A percentile compares a stretch with the other conserved stretches of the same genome.
Conservation (phyloP, 2,329 filamentous ascomycete genomes). For the Claviceps spartinae region DNA sequence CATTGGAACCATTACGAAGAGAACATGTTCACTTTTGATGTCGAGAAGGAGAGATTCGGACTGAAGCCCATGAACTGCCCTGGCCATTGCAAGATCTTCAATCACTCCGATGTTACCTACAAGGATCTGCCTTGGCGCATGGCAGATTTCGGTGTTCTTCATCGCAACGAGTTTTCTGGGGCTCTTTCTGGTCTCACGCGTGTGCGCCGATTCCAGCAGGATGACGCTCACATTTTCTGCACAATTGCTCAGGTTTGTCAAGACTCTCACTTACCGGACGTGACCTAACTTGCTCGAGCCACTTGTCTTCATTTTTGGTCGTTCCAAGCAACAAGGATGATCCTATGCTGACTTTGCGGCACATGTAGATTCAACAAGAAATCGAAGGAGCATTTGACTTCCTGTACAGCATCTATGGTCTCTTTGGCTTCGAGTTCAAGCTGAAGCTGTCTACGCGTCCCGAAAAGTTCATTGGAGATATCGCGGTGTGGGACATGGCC, state of each 20-base stretch:
- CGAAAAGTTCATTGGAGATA: conserved; percentile 78
- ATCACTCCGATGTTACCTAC: conserved; percentile 71
- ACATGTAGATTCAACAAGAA: conserved; percentile 22
- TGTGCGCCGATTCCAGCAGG: conserved; percentile 88
- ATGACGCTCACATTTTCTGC: conserved; percentile 95
- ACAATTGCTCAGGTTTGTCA: conserved; percentile 22
- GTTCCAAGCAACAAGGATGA: neutral
- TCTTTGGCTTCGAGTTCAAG: conserved; percentile 61
- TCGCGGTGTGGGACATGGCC: conserved; percentile 79
- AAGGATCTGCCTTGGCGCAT: conserved; percentile 76
- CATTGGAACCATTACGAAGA: conserved; percentile 82
- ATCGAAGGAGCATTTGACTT: conserved; percentile 83
- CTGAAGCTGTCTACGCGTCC: conserved; percentile 83
- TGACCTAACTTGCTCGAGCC: too few species aligned
- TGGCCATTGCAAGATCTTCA: conserved; percentile 81
- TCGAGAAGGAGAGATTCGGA: conserved; percentile 60
- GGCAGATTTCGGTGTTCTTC: conserved; percentile 90
- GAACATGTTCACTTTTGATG: conserved; percentile 68
- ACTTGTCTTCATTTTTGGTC: neutral
- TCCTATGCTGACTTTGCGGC: neutral
- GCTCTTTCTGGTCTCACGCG: conserved; percentile 82
- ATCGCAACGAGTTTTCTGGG: conserved; percentile 90
- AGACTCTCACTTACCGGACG: too few species aligned
- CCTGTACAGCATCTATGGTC: conserved; percentile 56
- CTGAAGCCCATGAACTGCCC: conserved; percentile 99